Evolutionary conservation across 805 yeast species (phyloP).

Genomic region (Cephaloascus albidus): DNA sequence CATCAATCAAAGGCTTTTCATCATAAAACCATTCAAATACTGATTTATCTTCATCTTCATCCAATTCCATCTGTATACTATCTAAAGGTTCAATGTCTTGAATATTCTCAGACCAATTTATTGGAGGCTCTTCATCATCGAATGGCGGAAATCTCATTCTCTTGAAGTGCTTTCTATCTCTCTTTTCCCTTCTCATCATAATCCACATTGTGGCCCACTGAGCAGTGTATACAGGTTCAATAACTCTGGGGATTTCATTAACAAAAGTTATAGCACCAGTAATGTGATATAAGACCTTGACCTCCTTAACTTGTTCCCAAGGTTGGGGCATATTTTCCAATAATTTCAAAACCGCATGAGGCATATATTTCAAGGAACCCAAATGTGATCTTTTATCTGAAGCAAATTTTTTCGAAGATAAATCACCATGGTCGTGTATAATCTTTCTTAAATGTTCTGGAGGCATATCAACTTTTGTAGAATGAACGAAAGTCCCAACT

Average conservation of each 20-base stretch:
- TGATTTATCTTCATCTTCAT: slow-evolving; percentile 48
- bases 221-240: slow-evolving; percentile 84
- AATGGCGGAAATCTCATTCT: slow-evolving; percentile 93
- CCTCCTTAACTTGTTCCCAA: slow-evolving; percentile 86
- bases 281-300: slow-evolving; percentile 78
- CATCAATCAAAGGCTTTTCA: slow-evolving; percentile 59
- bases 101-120: slow-evolving; percentile 73
- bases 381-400: slow-evolving; percentile 80
- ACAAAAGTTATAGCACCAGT: slow-evolving; percentile 96
- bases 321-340: slow-evolving; percentile 98
- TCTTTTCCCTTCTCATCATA: slow-evolving; percentile 88
- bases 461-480: slow-evolving; percentile 76
- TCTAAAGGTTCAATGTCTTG: slow-evolving; percentile 66
- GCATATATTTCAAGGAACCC: slow-evolving; percentile 90
- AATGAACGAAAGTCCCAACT: slow-evolving; percentile 39
- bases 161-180: slow-evolving; percentile 82
- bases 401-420: slow-evolving; percentile 69
- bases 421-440: slow-evolving; percentile 75
- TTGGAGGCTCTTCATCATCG: slow-evolving; percentile 95
- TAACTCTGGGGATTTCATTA: slow-evolving; percentile 84
- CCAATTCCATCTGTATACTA: slow-evolving; percentile 60
- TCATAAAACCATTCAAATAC: slow-evolving; percentile 78
- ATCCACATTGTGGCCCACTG: slow-evolving; percentile 96
- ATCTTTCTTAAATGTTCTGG: slow-evolving; percentile 88
- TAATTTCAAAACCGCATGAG: slow-evolving; percentile 85